Percentiles rank a stretch among this genome's conserved stretches.
Evolutionary conservation across 306 rosid genomes (phyloP).

Genomic region (Abrus pulchellus): DNA sequence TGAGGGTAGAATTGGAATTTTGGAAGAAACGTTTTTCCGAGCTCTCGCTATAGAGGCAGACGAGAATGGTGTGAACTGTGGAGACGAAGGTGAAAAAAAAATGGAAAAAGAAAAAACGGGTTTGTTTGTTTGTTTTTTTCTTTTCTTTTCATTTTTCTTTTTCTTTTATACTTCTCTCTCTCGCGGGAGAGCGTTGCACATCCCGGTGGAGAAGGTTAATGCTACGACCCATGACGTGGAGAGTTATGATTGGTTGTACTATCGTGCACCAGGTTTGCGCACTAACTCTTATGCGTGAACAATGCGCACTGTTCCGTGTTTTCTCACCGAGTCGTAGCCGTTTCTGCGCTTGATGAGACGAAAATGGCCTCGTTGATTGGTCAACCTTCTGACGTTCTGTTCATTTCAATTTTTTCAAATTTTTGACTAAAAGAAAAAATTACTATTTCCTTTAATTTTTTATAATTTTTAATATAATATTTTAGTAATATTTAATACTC

Average conservation of each 20-base stretch:
- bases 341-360: slow-evolving; percentile 5
- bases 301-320: slow-evolving; percentile 36
- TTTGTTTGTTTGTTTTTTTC: neutral
- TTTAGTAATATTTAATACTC: too few relatives aligned
- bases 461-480: too few relatives aligned
- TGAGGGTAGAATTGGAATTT: slow-evolving; percentile 54
- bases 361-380: neutral
- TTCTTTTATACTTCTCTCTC: slow-evolving; percentile 9
- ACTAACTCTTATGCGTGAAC: slow-evolving; percentile 56
- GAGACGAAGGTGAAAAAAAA: neutral
- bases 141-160: neutral
- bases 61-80: slow-evolving; percentile 51
- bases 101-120: neutral
- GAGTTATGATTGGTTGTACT: slow-evolving; percentile 33
- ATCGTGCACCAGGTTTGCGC: slow-evolving; percentile 48
- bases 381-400: neutral
- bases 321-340: slow-evolving; percentile 43
- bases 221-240: slow-evolving; percentile 53
- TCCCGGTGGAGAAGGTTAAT: slow-evolving; percentile 26
- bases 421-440: neutral
- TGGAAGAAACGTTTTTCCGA: neutral
- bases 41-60: slow-evolving; percentile 33
- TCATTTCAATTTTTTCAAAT: neutral
- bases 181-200: slow-evolving; percentile 50
- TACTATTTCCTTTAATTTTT: neutral